Conservation (phyloP, 2,329 filamentous ascomycete species). For the Bipolaris cookei region DNA sequence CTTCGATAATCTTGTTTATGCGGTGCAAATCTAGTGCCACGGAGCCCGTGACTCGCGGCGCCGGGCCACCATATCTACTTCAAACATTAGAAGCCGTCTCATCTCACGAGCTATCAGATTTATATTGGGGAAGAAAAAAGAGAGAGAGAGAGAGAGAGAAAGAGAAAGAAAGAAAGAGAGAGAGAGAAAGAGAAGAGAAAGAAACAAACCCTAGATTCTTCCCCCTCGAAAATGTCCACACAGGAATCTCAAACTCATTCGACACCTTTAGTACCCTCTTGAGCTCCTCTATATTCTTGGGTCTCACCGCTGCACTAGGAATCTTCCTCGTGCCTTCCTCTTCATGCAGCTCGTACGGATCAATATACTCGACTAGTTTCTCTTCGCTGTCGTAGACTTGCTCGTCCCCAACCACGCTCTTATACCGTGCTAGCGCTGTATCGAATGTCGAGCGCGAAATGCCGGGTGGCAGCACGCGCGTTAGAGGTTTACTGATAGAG, state of each 20-base stretch:
- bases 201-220: slow-evolving; percentile 48
- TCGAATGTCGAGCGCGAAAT: slow-evolving; percentile 49
- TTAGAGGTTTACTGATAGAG: slow-evolving; percentile 48
- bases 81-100: not conserved
- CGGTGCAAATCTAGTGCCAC: slow-evolving; percentile 46
- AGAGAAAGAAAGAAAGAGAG: not conserved
- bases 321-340: slow-evolving; percentile 49
- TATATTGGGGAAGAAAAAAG: too few relatives aligned
- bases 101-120: too few relatives aligned
- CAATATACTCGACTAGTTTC: slow-evolving; percentile 54
- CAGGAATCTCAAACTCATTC: slow-evolving; percentile 36
- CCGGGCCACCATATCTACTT: slow-evolving; percentile 39
- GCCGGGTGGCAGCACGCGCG: slow-evolving; percentile 51
- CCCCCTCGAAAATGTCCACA: slow-evolving; percentile 43
- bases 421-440: slow-evolving; percentile 47
- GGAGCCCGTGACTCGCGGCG: slow-evolving; percentile 47
- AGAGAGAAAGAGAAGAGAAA: not conserved
- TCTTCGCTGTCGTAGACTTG: slow-evolving; percentile 51
- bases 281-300: slow-evolving; percentile 33
- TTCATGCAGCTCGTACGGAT: slow-evolving; percentile 56
- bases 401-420: slow-evolving; percentile 46
- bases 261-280: slow-evolving; percentile 30
- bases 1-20: slow-evolving; percentile 55
- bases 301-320: slow-evolving; percentile 54
- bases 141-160: not conserved